Conservation (phyloP, 352 stramenopile genomes). For the Bremia lactucae region DNA sequence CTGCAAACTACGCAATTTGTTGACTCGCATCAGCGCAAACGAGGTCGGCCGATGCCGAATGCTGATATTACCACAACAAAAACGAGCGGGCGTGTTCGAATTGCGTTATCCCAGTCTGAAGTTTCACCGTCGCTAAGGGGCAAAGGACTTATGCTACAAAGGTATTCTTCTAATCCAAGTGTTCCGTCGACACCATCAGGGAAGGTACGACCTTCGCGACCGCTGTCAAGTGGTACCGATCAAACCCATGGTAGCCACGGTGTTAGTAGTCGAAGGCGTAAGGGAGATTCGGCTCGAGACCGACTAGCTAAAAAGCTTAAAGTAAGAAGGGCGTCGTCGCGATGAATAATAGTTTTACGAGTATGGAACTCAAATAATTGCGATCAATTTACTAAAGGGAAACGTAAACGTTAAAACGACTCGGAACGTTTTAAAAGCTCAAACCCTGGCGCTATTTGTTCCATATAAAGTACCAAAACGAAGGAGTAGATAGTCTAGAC, state of each 20-base stretch:
- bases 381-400: too few relatives aligned
- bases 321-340: constrained; percentile 38
- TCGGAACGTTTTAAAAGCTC: too few relatives aligned
- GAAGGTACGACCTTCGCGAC: constrained; percentile 37
- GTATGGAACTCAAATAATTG: too few relatives aligned
- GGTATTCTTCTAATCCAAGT: constrained; percentile 20
- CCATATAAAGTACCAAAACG: too few relatives aligned
- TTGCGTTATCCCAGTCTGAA: constrained; percentile 2
- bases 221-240: constrained; percentile 13
- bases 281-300: constrained; percentile 38
- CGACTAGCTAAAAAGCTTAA: constrained; percentile 78
- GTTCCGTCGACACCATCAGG: constrained; percentile 6
- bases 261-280: constrained; percentile 35
- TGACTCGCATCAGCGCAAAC: constrained; percentile 17
- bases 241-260: constrained; percentile 6
- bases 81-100: constrained; percentile 3
- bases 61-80: constrained; percentile 6
- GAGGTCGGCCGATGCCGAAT: constrained; percentile 7
- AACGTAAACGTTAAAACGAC: too few relatives aligned
- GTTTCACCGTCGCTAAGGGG: constrained; percentile 22
- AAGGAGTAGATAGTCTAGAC: too few relatives aligned
- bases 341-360: constrained; percentile 23
- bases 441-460: too few relatives aligned
- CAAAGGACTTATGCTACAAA: constrained; percentile 25
- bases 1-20: constrained; percentile 5